These are phyloP conservation scores for Ramularia endophylla DNA, from an alignment of 2,329 filamentous ascomycete species.

Conservation along the genomic window DNA sequence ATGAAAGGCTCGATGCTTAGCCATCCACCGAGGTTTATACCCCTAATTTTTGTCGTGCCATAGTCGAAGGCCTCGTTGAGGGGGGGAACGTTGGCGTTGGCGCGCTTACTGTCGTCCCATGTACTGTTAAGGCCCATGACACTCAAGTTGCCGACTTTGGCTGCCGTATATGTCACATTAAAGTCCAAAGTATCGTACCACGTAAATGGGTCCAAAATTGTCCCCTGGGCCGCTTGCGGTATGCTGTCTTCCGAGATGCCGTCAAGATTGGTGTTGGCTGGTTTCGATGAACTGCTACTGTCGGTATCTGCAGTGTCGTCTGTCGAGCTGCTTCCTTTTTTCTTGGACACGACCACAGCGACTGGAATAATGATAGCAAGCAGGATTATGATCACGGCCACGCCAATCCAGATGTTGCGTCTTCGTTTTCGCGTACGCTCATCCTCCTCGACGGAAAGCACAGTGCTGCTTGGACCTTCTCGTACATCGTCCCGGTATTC, in stretches of 20 bases:
- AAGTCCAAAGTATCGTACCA: conserved; percentile 90
- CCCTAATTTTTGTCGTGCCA: conserved; percentile 69
- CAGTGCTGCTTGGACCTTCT: conserved; percentile 35
- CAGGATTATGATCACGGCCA: conserved; percentile 35
- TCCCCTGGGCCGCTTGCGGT: conserved; percentile 59
- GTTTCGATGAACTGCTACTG: conserved; percentile 24
- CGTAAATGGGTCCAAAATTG: conserved; percentile 78
- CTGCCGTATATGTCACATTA: conserved; percentile 87
- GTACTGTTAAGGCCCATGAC: conserved; percentile 80
- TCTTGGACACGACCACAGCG: conserved; percentile 41
- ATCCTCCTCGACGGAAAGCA: conserved; percentile 30
- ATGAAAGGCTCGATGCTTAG: conserved; percentile 92
- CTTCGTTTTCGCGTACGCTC: conserved; percentile 44
- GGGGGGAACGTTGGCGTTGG: conserved; percentile 74
- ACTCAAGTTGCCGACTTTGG: conserved; percentile 77
- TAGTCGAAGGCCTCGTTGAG: conserved; percentile 76
- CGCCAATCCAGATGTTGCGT: conserved; percentile 45
- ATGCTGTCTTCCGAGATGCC: conserved; percentile 40
- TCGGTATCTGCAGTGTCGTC: conserved; percentile 15
- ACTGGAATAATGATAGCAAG: conserved; percentile 44
- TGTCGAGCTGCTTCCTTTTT: conserved; percentile 22
- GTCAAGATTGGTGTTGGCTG: conserved; percentile 41
- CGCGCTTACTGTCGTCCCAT: conserved; percentile 76
- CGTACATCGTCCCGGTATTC: conserved; percentile 36
- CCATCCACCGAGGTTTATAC: conserved; percentile 93